These are phyloP conservation scores for Plantago coronopus DNA, from an alignment of 305 asterid genomes.

Conservation along the genomic window DNA sequence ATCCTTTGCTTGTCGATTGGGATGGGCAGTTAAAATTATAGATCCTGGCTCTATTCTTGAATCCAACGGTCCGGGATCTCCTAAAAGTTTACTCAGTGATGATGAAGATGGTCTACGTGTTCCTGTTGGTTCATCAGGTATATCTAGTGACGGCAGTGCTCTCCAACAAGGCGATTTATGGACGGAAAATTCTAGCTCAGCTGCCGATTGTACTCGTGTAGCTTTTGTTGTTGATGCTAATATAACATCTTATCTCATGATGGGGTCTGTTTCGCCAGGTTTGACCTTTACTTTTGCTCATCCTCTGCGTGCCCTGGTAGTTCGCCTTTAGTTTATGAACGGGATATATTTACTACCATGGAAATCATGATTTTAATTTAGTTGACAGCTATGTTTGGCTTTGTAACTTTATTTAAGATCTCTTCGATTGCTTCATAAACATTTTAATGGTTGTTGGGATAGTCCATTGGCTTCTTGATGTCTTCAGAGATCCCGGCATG, in stretches of 20 bases:
- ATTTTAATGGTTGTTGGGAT: neutral
- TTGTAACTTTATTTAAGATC: no score
- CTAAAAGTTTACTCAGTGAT: slow-evolving; percentile 64
- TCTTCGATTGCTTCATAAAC: neutral
- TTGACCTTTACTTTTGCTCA: neutral
- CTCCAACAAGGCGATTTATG: slow-evolving; percentile 70
- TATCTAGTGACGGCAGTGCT: slow-evolving; percentile 54
- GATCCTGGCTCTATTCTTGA: slow-evolving; percentile 97
- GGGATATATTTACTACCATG: neutral
- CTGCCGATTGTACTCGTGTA: slow-evolving; percentile 78
- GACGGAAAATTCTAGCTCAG: slow-evolving; percentile 58
- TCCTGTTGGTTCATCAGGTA: slow-evolving; percentile 43
- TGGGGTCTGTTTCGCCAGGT: slow-evolving; percentile 99
- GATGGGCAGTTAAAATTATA: slow-evolving; percentile 93
- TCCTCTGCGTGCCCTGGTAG: neutral
- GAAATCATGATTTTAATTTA: no score
- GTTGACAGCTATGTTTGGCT: neutral
- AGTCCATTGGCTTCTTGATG: neutral
- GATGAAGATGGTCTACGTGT: slow-evolving; percentile 70
- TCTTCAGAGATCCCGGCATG: neutral
- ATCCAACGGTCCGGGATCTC: slow-evolving; percentile 57
- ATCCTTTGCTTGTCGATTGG: slow-evolving; percentile 96
- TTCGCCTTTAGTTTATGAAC: no score
- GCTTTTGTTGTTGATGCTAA: slow-evolving; percentile 99
- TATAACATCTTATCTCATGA: slow-evolving; percentile 98